Conservation (phyloP, 2,329 filamentous ascomycete genomes). For the Penicillium psychrosexuale region DNA sequence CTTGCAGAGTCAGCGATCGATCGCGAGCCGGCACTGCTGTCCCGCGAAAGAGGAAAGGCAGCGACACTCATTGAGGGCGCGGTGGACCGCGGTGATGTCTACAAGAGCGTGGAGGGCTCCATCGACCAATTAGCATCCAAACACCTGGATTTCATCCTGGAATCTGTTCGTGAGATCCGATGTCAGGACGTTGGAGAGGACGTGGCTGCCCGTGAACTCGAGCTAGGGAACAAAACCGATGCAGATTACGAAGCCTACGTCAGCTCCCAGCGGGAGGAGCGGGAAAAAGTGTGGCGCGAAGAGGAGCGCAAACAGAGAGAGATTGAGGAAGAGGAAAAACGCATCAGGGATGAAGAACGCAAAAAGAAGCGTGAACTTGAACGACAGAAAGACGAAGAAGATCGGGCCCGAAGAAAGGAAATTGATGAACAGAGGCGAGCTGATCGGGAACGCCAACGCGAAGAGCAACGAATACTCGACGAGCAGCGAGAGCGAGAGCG, state of each 20-base stretch:
- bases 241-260: conserved; percentile 58
- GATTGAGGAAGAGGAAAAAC: conserved; percentile 44
- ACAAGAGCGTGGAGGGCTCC: conserved; percentile 55
- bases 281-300: conserved; percentile 51
- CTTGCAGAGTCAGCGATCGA: conserved; percentile 61
- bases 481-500: conserved; percentile 53
- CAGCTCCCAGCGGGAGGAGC: conserved; percentile 50
- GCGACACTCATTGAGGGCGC: conserved; percentile 63
- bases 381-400: conserved; percentile 45
- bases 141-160: conserved; percentile 53
- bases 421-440: conserved; percentile 48
- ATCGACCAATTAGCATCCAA: conserved; percentile 55
- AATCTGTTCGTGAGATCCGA: conserved; percentile 56
- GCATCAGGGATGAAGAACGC: conserved; percentile 43
- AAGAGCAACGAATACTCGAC: conserved; percentile 53
- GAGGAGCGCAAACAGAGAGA: conserved; percentile 53
- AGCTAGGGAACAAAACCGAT: conserved; percentile 57
- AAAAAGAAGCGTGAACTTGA: conserved; percentile 44
- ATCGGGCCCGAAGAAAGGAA: conserved; percentile 50
- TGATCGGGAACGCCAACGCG: conserved; percentile 50
- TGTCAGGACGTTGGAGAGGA: conserved; percentile 58
- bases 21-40: conserved; percentile 58
- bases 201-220: conserved; percentile 52
- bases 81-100: conserved; percentile 61
- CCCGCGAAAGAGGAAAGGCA: conserved; percentile 60